A percentile compares a stretch with the other conserved stretches of the same genome.
Evolutionary conservation across 805 yeast genomes (phyloP).

Genomic region (Ogataea pini): DNA sequence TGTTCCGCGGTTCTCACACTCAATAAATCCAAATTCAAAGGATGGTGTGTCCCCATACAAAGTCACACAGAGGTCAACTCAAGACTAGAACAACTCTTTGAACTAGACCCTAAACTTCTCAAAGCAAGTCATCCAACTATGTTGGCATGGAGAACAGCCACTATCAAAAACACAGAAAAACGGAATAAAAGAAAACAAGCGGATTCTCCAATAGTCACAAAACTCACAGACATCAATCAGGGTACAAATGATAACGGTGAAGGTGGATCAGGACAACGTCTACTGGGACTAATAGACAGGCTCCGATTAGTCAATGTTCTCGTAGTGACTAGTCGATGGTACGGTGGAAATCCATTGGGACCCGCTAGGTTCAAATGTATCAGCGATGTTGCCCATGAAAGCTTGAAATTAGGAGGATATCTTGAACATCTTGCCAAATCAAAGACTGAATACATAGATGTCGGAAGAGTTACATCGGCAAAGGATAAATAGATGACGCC

Average conservation of each 20-base stretch:
- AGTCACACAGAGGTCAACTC: slow-evolving; percentile 43
- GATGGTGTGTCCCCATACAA: slow-evolving; percentile 48
- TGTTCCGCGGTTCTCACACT: slow-evolving; percentile 43
- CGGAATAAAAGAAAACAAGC: neutral
- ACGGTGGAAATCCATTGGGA: slow-evolving; percentile 77
- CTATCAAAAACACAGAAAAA: slow-evolving; percentile 5
- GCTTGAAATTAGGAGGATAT: slow-evolving; percentile 43
- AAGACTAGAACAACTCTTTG: slow-evolving; percentile 43
- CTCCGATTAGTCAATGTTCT: slow-evolving; percentile 52
- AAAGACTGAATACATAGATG: slow-evolving; percentile 8
- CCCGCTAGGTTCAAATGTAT: slow-evolving; percentile 71
- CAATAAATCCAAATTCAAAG: slow-evolving; percentile 69
- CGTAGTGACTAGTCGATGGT: slow-evolving; percentile 78
- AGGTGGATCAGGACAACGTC: slow-evolving; percentile 65
- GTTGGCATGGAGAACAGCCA: slow-evolving; percentile 68
- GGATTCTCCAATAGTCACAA: slow-evolving; percentile 9
- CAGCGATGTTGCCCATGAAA: slow-evolving; percentile 53
- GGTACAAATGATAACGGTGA: slow-evolving; percentile 75
- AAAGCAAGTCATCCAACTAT: slow-evolving; percentile 74
- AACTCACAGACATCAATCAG: slow-evolving; percentile 42
- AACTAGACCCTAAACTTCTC: slow-evolving; percentile 46
- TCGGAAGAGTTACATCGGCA: no score
- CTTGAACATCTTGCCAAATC: slow-evolving; percentile 3
- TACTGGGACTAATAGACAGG: slow-evolving; percentile 55
- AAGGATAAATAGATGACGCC: no score